Evolutionary conservation across 768 basidiomycete genomes (phyloP).

Genomic region (Punctularia strigosozonata): DNA sequence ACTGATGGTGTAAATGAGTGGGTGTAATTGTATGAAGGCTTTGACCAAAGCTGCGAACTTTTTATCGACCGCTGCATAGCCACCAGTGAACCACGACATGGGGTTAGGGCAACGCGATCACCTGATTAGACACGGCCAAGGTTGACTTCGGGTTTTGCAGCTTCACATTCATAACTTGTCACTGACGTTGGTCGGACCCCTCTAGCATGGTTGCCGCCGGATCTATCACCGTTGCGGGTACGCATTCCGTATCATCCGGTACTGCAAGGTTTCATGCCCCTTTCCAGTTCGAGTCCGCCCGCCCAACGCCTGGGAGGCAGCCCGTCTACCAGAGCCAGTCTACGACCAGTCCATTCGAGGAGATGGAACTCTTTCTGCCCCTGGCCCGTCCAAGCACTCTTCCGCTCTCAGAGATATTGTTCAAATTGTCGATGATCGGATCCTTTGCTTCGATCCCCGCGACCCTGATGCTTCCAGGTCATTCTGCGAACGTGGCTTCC

Average conservation of each 20-base stretch:
- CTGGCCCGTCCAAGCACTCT: slow-evolving; percentile 36
- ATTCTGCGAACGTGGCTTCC: slow-evolving; percentile 75
- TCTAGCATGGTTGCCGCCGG: slow-evolving; percentile 85
- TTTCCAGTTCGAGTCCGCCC: slow-evolving; percentile 80
- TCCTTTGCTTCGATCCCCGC: slow-evolving; percentile 92
- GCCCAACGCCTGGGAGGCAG: slow-evolving; percentile 74
- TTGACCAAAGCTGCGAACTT: slow-evolving; percentile 5
- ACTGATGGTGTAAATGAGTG: no score
- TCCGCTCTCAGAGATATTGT: slow-evolving; percentile 65
- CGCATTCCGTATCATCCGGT: slow-evolving; percentile 11
- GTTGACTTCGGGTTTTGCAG: no score
- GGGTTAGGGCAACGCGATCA: no score
- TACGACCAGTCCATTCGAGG: slow-evolving; percentile 64
- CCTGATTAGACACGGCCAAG: no score
- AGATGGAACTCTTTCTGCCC: slow-evolving; percentile 77
- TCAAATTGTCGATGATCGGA: slow-evolving; percentile 88
- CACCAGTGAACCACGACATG: no score
- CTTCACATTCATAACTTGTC: no score
- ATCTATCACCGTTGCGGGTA: slow-evolving; percentile 81
- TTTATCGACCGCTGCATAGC: no score
- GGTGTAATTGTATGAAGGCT: slow-evolving; percentile 23
- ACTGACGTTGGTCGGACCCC: no score
- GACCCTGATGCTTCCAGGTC: slow-evolving; percentile 74
- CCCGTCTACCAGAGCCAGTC: slow-evolving; percentile 66
- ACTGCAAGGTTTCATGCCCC: slow-evolving; percentile 1